Evolutionary conservation across 2,329 filamentous ascomycete species (phyloP), one percentile per base, ranked within the genome.

Genomic region (Fusarium brevicatenulatum): DNA sequence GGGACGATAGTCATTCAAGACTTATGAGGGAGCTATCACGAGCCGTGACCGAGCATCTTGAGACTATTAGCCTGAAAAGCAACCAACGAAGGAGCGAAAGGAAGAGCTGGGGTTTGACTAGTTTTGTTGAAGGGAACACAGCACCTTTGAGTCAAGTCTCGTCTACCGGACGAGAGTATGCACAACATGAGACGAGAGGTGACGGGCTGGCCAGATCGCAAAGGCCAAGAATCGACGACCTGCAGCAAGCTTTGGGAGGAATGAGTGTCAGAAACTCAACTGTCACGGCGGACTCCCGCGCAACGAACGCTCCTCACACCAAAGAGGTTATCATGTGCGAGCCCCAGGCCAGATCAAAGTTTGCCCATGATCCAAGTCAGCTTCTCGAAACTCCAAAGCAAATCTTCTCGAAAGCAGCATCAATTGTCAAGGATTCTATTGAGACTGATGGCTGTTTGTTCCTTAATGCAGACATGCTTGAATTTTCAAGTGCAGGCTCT

Each of bases 321-420:
- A 40, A 54, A 36, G 49, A 30, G 60, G 59, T 15, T 16, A 23
- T 16, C 18, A 9, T 36, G 13, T 23, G 39, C 16, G 34, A 43
- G 7, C 8, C 16, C 4, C 28, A 18, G 15, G 4, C 32, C 10
- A 62, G 44, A 11, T n/a, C 42, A 6, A 52, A 36, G 16, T 23
- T 21, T 15, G n/a, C n/a, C 3, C 42, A 49, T 10, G 56, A 67
- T 2, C 15, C 21, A 19, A 43, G 18, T 4, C 50, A 18, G 12
- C n/a, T 19, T n/a, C 28, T 32, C 15, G 55, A 62, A 56, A 64
- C 57, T 1, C 44, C 69, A 8, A 36, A 53, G 1, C 53, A 76
- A 9, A 73, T 85, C 5, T 85, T 86, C 53, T 81, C 82, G 0
- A 84, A 83, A 28, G 86, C 85, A 15, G 83, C 85, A 18, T 81